Conservation (phyloP, 129 eudicot genomes). For the Flaveria sonorensis region DNA sequence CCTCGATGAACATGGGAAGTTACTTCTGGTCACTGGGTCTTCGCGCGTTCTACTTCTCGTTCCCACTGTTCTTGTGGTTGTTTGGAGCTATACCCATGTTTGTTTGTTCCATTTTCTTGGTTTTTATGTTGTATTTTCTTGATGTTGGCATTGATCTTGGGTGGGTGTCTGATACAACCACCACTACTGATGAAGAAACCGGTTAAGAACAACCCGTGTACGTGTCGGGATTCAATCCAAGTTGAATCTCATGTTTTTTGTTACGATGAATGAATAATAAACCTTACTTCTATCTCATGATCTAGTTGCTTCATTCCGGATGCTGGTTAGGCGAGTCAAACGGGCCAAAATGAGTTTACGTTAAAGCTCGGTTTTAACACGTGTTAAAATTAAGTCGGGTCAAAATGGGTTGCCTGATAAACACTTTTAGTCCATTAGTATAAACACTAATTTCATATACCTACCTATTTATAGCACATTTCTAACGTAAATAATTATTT, state of each 20-base stretch:
- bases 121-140: constrained; percentile 56
- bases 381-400: neutral
- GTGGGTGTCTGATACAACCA: constrained; percentile 25
- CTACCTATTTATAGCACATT: neutral
- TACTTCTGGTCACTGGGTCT: constrained; percentile 83
- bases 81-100: constrained; percentile 90
- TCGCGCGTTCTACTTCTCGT: constrained; percentile 72
- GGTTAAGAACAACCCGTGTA: neutral
- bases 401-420: neutral
- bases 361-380: neutral
- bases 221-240: constrained; percentile 20
- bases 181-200: constrained; percentile 20
- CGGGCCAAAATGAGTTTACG: neutral
- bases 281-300: neutral
- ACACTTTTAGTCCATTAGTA: neutral
- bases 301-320: neutral
- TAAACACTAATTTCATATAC: neutral
- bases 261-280: neutral
- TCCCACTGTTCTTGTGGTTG: constrained; percentile 77
- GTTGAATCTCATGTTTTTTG: constrained; percentile 23
- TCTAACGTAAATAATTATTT: neutral
- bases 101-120: constrained; percentile 51
- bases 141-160: constrained; percentile 51
- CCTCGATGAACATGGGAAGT: constrained; percentile 65
- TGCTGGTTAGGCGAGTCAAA: neutral